Percentiles rank a stretch among this genome's conserved stretches.
These are phyloP conservation scores for Nematocida sp. DNA, from an alignment of 371 early-diverging fungal genomes.

Conservation along the genomic window DNA sequence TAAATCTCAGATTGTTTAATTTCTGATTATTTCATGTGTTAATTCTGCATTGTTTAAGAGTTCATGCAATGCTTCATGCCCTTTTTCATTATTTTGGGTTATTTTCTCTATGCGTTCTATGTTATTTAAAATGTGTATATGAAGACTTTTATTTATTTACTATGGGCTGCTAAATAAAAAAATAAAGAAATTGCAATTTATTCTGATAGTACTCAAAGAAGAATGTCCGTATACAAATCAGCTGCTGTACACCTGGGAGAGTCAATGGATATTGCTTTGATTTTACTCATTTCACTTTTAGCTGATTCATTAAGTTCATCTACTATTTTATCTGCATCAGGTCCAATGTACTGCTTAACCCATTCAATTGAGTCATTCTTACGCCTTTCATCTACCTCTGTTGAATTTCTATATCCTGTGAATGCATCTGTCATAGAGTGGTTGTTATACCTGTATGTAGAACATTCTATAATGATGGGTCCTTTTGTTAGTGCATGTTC, in stretches of 20 bases:
- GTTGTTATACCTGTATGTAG: slow-evolving; percentile 94
- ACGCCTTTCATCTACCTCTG: slow-evolving; percentile 46
- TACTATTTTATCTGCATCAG: neutral
- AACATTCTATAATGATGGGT: slow-evolving; percentile 89
- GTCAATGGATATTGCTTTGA: slow-evolving; percentile 12
- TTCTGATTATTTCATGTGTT: too few relatives aligned
- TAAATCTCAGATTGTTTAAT: too few relatives aligned
- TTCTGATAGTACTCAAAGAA: neutral
- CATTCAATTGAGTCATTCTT: slow-evolving; percentile 54
- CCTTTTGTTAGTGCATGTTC: slow-evolving; percentile 71
- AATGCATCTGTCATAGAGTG: slow-evolving; percentile 75
- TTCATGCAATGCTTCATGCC: too few relatives aligned
- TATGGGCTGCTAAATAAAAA: neutral
- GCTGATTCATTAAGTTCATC: slow-evolving; percentile 39
- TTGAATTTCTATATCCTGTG: slow-evolving; percentile 46
- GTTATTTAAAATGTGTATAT: too few relatives aligned
- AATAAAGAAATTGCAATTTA: neutral
- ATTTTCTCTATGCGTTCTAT: too few relatives aligned
- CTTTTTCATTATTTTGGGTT: too few relatives aligned
- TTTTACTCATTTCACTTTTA: slow-evolving; percentile 41
- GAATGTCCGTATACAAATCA: slow-evolving; percentile 43
- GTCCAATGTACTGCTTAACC: slow-evolving; percentile 32
- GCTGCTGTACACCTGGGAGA: slow-evolving; percentile 11
- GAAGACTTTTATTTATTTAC: too few relatives aligned
- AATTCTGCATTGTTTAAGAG: too few relatives aligned